Base-by-base conservation (phyloP, 768 basidiomycete genomes). In the Naganishia onofrii region DNA sequence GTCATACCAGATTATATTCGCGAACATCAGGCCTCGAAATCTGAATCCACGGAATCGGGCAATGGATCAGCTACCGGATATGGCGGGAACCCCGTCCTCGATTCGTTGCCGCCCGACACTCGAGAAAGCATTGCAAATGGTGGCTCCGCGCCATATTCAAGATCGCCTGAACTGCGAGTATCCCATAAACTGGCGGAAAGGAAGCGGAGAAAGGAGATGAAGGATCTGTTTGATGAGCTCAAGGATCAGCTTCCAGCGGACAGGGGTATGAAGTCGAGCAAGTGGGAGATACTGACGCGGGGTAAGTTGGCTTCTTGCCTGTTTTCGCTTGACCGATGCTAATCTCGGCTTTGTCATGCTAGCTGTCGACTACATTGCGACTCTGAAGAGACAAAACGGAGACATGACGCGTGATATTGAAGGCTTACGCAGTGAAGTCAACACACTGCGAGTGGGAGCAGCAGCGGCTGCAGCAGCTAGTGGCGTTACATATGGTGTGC, bases 281-380 rank as follows among this genome's bases (percentile, higher is more conserved):
- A 99, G 83, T 98, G 95, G 96, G 96, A 99, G 83, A 97, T 97
- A 71, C 82, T 99, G 38, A 94, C 89, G 82, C 95, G 96, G 88
- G 91, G 94, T 91, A 74, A 73, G 85, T n/a, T 32, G n/a, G 3
- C 48, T n/a, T n/a, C 1, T 51, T 55, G 36, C 23, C 23, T 12
- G 17, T 66, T 66, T 36, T 26, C 19, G 44, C 32, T 55, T 26
- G 6, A 46, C 23, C 34, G n/a, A 68, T 23, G 31, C n/a, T 55
- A 34, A 55, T 29, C 26, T 17, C 10, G 34, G 68, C 56, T 71
- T 90, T 23, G 38, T 34, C 51, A 34, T 34, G 21, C 58, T 34
- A 83, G 93, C 93, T 32, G 93, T 95, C 76, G 93, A 95, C 80
- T 93, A 90, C 82, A 90, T 96, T 57, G 81, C 83, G 38, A 86